Conservation (phyloP, 2,329 filamentous ascomycete genomes). For the Sporothrix humicola region DNA sequence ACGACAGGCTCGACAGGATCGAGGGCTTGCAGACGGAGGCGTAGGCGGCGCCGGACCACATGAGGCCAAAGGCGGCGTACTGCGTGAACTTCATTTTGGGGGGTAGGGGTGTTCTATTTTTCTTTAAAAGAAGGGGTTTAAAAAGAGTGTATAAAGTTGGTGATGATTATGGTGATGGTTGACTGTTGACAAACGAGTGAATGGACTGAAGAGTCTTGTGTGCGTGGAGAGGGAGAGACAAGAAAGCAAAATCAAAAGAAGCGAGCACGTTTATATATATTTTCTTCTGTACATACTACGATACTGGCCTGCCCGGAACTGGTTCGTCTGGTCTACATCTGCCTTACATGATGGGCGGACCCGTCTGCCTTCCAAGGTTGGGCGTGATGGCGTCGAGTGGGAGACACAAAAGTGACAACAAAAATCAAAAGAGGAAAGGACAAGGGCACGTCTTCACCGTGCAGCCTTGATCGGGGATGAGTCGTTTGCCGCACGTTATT, state of each 20-base stretch:
- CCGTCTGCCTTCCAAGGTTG: slow-evolving; percentile 3
- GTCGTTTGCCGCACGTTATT: background rate
- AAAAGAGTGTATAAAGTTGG: background rate
- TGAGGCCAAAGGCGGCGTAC: slow-evolving; percentile 4
- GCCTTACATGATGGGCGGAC: background rate
- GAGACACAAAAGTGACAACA: background rate
- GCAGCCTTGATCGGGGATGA: background rate
- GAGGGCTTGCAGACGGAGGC: slow-evolving; percentile 16
- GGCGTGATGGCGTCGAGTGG: background rate
- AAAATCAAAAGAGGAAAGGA: background rate
- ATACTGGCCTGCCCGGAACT: too few species aligned
- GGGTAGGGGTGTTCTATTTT: too few species aligned
- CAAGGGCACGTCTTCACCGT: background rate
- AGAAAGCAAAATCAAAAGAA: background rate
- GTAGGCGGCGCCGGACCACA: background rate
- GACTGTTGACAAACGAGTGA: slow-evolving; percentile 20
- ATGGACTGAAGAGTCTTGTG: slow-evolving; percentile 25
- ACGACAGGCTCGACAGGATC: background rate
- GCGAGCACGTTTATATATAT: background rate
- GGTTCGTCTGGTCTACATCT: too few species aligned
- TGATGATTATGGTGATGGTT: background rate
- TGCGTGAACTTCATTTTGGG: slow-evolving; percentile 19
- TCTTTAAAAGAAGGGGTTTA: background rate
- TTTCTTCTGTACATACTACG: background rate
- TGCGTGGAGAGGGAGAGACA: background rate